Evolutionary conservation across 495 filamentous ascomycete genomes (phyloP), one percentile per base, ranked within the genome.

Genomic region (Ramalina peruviana): DNA sequence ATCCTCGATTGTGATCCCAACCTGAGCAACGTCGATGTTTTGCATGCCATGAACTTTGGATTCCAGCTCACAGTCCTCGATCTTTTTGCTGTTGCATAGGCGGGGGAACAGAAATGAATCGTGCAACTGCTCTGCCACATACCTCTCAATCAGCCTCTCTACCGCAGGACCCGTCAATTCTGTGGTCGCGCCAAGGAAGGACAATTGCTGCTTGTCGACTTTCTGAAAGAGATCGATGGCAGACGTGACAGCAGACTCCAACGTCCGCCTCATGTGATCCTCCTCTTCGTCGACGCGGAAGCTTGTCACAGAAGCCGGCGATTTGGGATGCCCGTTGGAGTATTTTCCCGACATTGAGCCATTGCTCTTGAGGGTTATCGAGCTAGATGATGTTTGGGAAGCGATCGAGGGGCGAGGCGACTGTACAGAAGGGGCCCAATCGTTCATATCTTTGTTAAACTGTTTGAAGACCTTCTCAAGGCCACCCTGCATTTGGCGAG

Each of bases 221-320:
- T 81, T 76, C 57, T 96, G 88, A 53, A 99, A 99, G 1, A 97
- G 72, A 62, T 97, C 93, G 55, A 96, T 95, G 0, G 89, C 92
- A 12, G 84, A 81, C 5, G 87, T 94, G 16, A 99, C 86, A 2
- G 88, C 88, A 1, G 82, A 90, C 67, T 99, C 93, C 46, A 97
- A 59, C 10, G 84, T 83, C 7, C 78, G 80, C 42, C 88, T 75
- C 79, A 99, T 88, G 12, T 84, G 65, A 54, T 90, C 82, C 62
- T 94, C 88, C 54, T 94, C 88, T 54, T 93, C 85, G 57, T 85
- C 81, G n/a, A 79, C 73, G 52, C 77, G 70, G 52, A 71, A 65
- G 6, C 69, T 68, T 3, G 70, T 65, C 36, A 72, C 67, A 48
- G 73, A 75, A 33, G 30, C 30, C 1, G 73, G 71, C 13, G 69